Evolutionary conservation across 2,329 filamentous ascomycete genomes (phyloP).

Genomic region (Scedosporium boydii): DNA sequence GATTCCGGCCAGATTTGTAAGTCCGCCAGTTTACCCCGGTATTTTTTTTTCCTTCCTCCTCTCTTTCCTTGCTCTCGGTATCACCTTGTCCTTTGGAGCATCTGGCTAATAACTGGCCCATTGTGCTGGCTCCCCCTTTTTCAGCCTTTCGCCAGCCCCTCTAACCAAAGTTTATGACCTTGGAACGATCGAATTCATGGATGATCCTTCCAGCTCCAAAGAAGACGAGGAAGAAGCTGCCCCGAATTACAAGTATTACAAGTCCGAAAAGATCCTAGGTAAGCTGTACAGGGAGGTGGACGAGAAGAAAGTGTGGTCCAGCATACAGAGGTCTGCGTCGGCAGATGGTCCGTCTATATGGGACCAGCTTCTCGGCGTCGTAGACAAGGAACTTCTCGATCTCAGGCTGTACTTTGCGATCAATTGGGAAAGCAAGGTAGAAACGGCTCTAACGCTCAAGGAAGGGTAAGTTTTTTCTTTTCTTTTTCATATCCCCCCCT

Average conservation of each 20-base stretch:
- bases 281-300: conserved; percentile 63
- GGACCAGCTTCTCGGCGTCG: conserved; percentile 25
- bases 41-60: background rate
- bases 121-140: background rate
- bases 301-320: conserved; percentile 56
- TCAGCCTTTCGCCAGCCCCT: conserved; percentile 36
- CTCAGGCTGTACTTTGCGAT: conserved; percentile 14
- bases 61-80: background rate
- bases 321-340: conserved; percentile 27
- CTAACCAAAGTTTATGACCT: conserved; percentile 33
- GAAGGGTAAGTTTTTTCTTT: conserved; percentile 27
- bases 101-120: conserved; percentile 4
- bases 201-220: conserved; percentile 18
- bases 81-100: background rate
- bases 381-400: conserved; percentile 12
- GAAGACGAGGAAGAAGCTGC: conserved; percentile 30
- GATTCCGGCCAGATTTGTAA: conserved; percentile 46
- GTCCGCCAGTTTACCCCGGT: conserved; percentile 14
- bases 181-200: conserved; percentile 28
- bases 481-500: background rate
- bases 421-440: conserved; percentile 22
- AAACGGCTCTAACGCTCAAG: conserved; percentile 33
- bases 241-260: conserved; percentile 50
- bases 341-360: conserved; percentile 28
- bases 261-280: conserved; percentile 59